phyloP scores from a whole-genome alignment of 371 early-diverging fungal species.

The Mortierella sp. region DNA sequence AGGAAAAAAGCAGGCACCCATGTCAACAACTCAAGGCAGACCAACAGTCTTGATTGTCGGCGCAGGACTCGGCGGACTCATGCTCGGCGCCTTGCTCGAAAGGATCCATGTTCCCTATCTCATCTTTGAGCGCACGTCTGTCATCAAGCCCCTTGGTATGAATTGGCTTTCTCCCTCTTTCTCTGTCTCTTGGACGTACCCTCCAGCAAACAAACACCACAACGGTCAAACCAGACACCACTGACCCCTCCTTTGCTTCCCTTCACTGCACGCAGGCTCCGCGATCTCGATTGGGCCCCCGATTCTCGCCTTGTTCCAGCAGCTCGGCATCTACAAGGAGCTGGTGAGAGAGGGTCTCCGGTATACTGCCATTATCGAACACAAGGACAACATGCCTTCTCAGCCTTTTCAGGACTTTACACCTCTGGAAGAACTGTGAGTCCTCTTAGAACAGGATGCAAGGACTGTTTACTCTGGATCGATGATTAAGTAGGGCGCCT shows the following conservation, averaged over 20 bases:
- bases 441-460: not conserved
- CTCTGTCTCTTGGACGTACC: not conserved
- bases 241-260: not conserved
- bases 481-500: too few species aligned
- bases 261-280: not conserved
- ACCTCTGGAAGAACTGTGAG: not conserved
- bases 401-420: not conserved
- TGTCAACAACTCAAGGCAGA: not conserved
- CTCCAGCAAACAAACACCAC: not conserved
- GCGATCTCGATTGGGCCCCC: slow-evolving; percentile 10
- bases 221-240: not conserved
- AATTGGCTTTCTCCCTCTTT: too few species aligned
- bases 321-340: not conserved
- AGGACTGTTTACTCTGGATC: not conserved
- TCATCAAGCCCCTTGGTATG: not conserved
- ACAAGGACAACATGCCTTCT: not conserved
- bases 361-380: not conserved
- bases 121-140: not conserved
- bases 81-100: not conserved
- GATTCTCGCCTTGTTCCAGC: not conserved
- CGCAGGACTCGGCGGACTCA: not conserved
- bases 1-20: not conserved
- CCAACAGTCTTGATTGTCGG: slow-evolving; percentile 1
- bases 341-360: not conserved
- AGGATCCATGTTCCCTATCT: not conserved